Percentiles rank a stretch among this genome's conserved stretches.
Evolutionary conservation across 192 early-diverging fungal genomes (phyloP).

Genomic region (Lobulomyces angularis): DNA sequence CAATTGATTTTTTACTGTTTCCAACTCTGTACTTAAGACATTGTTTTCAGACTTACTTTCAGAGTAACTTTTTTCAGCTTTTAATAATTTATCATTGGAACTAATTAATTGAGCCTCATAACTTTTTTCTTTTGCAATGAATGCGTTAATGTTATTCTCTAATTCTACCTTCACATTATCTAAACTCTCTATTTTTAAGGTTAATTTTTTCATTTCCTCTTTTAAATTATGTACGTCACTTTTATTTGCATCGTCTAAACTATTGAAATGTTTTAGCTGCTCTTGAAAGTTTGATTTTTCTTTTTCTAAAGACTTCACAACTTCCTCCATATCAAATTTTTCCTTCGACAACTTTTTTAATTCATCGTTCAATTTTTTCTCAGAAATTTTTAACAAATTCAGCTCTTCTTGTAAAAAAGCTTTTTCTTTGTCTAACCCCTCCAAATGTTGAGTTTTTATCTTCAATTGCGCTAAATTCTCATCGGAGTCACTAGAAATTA

Average conservation of each 20-base stretch:
- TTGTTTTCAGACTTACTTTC: too few species aligned
- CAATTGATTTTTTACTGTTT: too few species aligned
- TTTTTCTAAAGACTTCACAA: neutral
- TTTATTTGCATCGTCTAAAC: conserved; percentile 6
- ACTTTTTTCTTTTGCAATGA: too few species aligned
- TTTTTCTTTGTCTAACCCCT: conserved; percentile 1
- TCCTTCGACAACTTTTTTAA: conserved; percentile 8
- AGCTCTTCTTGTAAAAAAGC: conserved; percentile 6
- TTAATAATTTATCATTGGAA: too few species aligned
- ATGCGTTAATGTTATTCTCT: too few species aligned
- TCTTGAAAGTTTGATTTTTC: conserved; percentile 6
- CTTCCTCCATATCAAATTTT: conserved; percentile 6
- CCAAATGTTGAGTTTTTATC: neutral
- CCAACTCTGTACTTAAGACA: too few species aligned
- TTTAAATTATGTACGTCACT: too few species aligned
- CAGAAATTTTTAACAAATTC: conserved; percentile 1
- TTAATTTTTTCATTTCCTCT: too few species aligned
- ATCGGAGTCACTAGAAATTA: neutral
- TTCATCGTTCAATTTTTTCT: conserved; percentile 6
- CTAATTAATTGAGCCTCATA: too few species aligned
- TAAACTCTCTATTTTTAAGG: too few species aligned
- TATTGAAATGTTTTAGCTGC: conserved; percentile 10
- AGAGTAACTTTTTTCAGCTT: too few species aligned
- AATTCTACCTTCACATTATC: too few species aligned
- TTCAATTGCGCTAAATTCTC: neutral